A percentile compares a stretch with the other conserved stretches of the same genome.
These are phyloP conservation scores for Psilocybe cyanescens DNA, from an alignment of 768 basidiomycete species.

Conservation along the genomic window DNA sequence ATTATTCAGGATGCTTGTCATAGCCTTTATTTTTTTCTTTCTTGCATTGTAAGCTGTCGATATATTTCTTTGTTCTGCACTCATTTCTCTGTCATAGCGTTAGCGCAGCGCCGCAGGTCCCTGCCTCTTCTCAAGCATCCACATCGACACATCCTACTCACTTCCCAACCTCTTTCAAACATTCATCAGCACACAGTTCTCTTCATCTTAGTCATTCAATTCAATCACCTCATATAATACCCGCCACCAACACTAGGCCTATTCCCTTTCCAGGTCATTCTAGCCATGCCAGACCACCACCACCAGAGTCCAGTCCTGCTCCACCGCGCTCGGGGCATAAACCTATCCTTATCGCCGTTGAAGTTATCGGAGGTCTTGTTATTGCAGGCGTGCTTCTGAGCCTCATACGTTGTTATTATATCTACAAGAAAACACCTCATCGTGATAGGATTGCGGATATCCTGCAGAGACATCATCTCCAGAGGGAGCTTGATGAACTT, in stretches of 20 bases:
- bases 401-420: conserved; percentile 44
- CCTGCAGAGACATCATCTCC: conserved; percentile 47
- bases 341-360: conserved; percentile 47
- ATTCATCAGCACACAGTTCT: conserved; percentile 3
- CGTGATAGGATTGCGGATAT: conserved; percentile 48
- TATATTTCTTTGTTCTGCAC: conserved; percentile 5
- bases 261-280: conserved; percentile 5
- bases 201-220: background rate
- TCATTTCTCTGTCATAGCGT: background rate
- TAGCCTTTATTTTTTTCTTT: conserved; percentile 15
- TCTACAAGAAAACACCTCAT: conserved; percentile 46
- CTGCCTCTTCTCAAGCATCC: conserved; percentile 2
- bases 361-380: conserved; percentile 46
- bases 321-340: conserved; percentile 24
- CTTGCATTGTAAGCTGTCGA: conserved; percentile 17
- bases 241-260: background rate
- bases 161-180: background rate
- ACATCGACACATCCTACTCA: conserved; percentile 3
- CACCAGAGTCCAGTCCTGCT: conserved; percentile 15
- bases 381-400: conserved; percentile 37
- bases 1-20: conserved; percentile 9
- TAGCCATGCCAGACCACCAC: conserved; percentile 9
- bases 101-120: conserved; percentile 1
- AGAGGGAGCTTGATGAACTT: conserved; percentile 54
- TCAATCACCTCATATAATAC: background rate